Base-by-base conservation (phyloP, 768 basidiomycete genomes). In the Hypholoma fasciculare region DNA sequence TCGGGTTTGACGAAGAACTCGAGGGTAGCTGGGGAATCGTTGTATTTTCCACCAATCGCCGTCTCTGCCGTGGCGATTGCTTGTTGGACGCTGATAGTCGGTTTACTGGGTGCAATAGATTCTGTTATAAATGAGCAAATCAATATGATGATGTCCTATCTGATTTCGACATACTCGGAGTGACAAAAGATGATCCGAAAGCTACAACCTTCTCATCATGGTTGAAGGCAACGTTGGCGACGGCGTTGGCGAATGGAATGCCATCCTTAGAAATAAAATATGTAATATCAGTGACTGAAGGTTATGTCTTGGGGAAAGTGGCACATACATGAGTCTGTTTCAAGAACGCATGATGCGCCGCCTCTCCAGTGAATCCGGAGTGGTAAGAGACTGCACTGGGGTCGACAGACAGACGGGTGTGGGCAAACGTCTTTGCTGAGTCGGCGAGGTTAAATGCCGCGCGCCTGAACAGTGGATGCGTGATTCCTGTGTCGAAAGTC, bases 1-100 rank as follows among this genome's bases (percentile, higher is more conserved):
- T 81, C 78, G 1, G 73, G 67, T 58, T 73, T 74, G 47, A 68
- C 77, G 52, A 82, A 67, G 67, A 75, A 82, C 64, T 82, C 78
- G 27, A 81, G 54, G 2, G 73, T 72, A 0, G 79, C 55, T 1
- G 77, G 72, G 37, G 73, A 73, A 47, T 71, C 65, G 65, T 82
- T 82, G 71, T 66, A 78, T 13, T 70, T 77, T 9, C 79, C 80
- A 17, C 64, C 69, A 0, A 82, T 69, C 1, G 71, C 63, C n/a
- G 66, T 56, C 65, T 82, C 80, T 4, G 78, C 77, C 23, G 67
- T 70, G 3, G 70, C 49, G 36, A 57, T 59, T 13, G 62, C 70
- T 76, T 74, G 13, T 73, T 73, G 60, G 13, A 76, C 54, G 12
- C 73, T 63, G 40, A 83, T 49, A 14, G 72, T 67, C 0, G 81